Evolutionary conservation across 768 basidiomycete genomes (phyloP).

Genomic region (Termitomyces bulborhizus): DNA sequence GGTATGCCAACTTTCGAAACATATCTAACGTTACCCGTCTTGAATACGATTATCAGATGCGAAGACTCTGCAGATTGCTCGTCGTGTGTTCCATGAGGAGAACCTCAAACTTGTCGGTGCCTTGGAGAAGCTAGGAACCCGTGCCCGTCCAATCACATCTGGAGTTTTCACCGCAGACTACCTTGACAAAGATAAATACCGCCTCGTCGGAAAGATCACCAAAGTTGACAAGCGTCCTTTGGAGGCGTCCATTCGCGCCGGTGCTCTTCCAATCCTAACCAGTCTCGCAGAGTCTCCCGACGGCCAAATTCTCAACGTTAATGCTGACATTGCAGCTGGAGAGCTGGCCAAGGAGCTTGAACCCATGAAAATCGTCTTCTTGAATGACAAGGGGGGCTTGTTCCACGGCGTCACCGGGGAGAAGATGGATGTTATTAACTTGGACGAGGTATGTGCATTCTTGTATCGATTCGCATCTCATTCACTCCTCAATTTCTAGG

Average conservation of each 20-base stretch:
- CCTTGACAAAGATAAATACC: slow-evolving; percentile 92
- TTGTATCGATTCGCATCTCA: not conserved
- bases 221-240: slow-evolving; percentile 93
- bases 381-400: slow-evolving; percentile 97
- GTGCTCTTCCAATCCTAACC: slow-evolving; percentile 93
- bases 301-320: slow-evolving; percentile 99
- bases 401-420: slow-evolving; percentile 97
- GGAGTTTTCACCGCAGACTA: slow-evolving; percentile 98
- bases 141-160: slow-evolving; percentile 95
- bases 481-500: slow-evolving; percentile 35
- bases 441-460: slow-evolving; percentile 71
- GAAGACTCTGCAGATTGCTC: slow-evolving; percentile 90
- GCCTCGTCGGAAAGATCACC: slow-evolving; percentile 93
- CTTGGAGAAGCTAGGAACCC: slow-evolving; percentile 90
- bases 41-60: slow-evolving; percentile 48
- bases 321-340: slow-evolving; percentile 97
- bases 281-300: slow-evolving; percentile 91
- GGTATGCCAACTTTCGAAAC: slow-evolving; percentile 40
- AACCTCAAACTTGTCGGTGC: slow-evolving; percentile 93
- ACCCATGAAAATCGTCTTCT: slow-evolving; percentile 96
- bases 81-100: slow-evolving; percentile 95
- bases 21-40: not conserved
- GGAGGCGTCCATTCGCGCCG: slow-evolving; percentile 94
- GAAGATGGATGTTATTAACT: slow-evolving; percentile 93
- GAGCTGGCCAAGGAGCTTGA: slow-evolving; percentile 97